Evolutionary conservation across 768 basidiomycete species (phyloP).

Genomic region (Rhizopogon sp.): DNA sequence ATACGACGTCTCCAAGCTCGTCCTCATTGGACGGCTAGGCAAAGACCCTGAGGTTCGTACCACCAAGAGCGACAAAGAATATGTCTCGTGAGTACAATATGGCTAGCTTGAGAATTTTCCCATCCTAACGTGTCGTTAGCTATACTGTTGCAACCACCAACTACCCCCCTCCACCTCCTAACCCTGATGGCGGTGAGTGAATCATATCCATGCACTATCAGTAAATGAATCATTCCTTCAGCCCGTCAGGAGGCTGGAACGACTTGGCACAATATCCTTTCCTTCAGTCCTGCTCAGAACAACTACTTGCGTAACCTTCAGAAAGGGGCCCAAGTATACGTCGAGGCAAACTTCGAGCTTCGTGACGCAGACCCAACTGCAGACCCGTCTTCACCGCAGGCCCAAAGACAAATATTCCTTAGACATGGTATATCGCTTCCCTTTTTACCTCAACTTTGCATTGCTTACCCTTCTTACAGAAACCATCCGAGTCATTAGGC

Average conservation of each 20-base stretch:
- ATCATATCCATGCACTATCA: background rate
- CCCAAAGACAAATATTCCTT: constrained; percentile 79
- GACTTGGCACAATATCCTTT: constrained; percentile 76
- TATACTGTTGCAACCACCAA: constrained; percentile 76
- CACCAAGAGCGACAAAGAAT: constrained; percentile 76
- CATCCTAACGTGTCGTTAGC: constrained; percentile 30
- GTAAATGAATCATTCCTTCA: constrained; percentile 18
- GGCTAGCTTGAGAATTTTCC: background rate
- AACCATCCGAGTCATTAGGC: constrained; percentile 42
- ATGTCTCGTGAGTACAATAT: constrained; percentile 50
- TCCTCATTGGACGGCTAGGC: constrained; percentile 69
- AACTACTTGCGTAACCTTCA: constrained; percentile 58
- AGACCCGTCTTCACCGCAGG: constrained; percentile 61
- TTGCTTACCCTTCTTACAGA: constrained; percentile 35
- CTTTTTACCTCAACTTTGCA: background rate
- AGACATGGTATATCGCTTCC: constrained; percentile 55
- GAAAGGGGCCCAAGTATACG: constrained; percentile 75
- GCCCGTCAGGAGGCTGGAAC: constrained; percentile 48
- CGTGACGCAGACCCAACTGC: constrained; percentile 65
- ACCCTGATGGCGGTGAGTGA: constrained; percentile 56
- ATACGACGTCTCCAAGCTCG: constrained; percentile 68
- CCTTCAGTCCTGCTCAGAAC: constrained; percentile 59
- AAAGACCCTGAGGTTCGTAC: constrained; percentile 65
- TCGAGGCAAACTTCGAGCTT: constrained; percentile 75
- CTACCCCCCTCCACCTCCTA: constrained; percentile 50